A percentile compares a stretch with the other conserved stretches of the same genome.
These are phyloP conservation scores for Pleurotus platypus DNA, from an alignment of 768 basidiomycete genomes.

Conservation along the genomic window DNA sequence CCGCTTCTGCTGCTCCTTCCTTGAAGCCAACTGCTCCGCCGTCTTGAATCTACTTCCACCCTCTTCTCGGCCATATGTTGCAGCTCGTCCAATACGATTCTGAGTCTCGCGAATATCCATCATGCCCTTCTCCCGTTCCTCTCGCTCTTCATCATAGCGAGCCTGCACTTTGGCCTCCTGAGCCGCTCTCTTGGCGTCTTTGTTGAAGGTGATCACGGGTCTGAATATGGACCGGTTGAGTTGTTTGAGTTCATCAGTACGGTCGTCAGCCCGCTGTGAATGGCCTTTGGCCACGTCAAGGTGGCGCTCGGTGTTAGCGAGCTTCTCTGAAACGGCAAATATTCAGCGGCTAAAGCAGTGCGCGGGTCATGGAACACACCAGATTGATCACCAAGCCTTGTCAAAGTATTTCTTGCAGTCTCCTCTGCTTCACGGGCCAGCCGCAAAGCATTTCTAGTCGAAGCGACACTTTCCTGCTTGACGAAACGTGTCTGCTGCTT, in stretches of 20 bases:
- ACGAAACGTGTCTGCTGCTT: constrained; percentile 85
- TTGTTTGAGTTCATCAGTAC: constrained; percentile 88
- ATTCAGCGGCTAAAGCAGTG: too few species aligned
- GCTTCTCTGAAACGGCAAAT: constrained; percentile 49
- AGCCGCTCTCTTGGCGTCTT: constrained; percentile 83
- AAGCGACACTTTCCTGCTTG: constrained; percentile 90
- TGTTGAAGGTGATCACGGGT: constrained; percentile 90
- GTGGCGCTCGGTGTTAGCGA: constrained; percentile 94
- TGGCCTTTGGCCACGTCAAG: constrained; percentile 90
- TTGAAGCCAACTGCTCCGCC: constrained; percentile 45
- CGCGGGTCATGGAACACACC: constrained; percentile 46
- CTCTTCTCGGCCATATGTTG: constrained; percentile 52
- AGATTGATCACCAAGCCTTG: constrained; percentile 86
- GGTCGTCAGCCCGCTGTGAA: constrained; percentile 85
- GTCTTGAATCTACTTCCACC: constrained; percentile 41
- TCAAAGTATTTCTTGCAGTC: constrained; percentile 82
- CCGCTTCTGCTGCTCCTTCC: constrained; percentile 71
- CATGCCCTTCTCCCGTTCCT: constrained; percentile 82
- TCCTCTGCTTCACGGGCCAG: constrained; percentile 97
- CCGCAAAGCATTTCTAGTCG: constrained; percentile 87
- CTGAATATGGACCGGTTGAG: constrained; percentile 95
- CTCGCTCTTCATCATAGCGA: constrained; percentile 84
- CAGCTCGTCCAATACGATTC: constrained; percentile 75
- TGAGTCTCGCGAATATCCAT: constrained; percentile 84
- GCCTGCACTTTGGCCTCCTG: constrained; percentile 80